A percentile compares a stretch with the other conserved stretches of the same genome.
phyloP scores from a whole-genome alignment of 2,329 filamentous ascomycete species.

The Chaetomium globosum region DNA sequence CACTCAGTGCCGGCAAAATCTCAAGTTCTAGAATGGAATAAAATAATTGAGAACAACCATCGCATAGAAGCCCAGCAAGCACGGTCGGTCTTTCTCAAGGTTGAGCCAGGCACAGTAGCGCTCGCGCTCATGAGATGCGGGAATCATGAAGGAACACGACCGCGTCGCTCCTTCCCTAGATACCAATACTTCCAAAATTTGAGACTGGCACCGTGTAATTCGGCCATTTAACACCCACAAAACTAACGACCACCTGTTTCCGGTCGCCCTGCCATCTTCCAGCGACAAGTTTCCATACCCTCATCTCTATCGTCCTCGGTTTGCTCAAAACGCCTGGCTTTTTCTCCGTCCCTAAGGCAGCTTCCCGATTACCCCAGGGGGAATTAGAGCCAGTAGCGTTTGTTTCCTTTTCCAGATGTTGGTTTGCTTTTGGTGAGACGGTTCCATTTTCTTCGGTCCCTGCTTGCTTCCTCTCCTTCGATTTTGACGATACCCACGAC shows the following conservation, averaged over 20 bases:
- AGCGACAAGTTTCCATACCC: not conserved
- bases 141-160: not conserved
- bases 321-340: constrained; percentile 14
- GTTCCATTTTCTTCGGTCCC: not conserved
- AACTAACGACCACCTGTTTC: not conserved
- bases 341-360: constrained; percentile 14
- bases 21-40: not conserved
- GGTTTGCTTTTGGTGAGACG: not conserved
- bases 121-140: not conserved
- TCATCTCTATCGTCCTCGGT: not conserved
- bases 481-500: not conserved
- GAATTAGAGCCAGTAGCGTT: constrained; percentile 23
- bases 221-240: not conserved
- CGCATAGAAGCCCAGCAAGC: not conserved
- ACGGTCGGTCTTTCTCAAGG: no score
- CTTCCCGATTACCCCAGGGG: constrained; percentile 12
- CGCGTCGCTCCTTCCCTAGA: constrained; percentile 2
- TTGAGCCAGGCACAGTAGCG: not conserved
- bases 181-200: not conserved
- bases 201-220: not conserved
- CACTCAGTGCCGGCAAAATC: not conserved
- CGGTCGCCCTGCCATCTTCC: not conserved
- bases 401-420: not conserved
- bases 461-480: not conserved
- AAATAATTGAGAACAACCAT: not conserved